Conservation (phyloP, 768 basidiomycete species). For the Tephrocybe sp. region DNA sequence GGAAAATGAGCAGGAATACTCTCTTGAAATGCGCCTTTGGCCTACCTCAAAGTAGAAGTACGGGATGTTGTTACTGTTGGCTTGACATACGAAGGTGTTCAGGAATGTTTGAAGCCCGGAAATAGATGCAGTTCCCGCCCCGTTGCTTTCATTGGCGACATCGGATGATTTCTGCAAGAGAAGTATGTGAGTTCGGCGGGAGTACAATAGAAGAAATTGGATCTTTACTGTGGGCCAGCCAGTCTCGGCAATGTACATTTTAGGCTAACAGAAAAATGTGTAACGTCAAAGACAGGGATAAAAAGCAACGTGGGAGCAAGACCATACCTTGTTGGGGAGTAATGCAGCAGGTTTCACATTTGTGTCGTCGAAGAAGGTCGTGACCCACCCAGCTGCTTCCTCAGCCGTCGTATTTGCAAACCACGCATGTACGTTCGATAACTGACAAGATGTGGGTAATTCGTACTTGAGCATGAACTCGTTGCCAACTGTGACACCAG, state of each 20-base stretch:
- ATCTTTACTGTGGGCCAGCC: slow-evolving; percentile 67
- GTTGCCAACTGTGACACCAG: slow-evolving; percentile 87
- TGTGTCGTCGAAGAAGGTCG: slow-evolving; percentile 66
- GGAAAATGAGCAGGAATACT: not conserved
- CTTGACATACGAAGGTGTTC: slow-evolving; percentile 85
- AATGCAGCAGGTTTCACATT: slow-evolving; percentile 59
- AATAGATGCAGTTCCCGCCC: slow-evolving; percentile 59
- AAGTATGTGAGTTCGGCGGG: not conserved
- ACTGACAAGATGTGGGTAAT: slow-evolving; percentile 30
- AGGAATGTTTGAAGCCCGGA: slow-evolving; percentile 74
- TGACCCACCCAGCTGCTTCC: slow-evolving; percentile 82
- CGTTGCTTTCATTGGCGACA: slow-evolving; percentile 55
- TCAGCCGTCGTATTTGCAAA: slow-evolving; percentile 76
- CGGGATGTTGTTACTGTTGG: slow-evolving; percentile 69
- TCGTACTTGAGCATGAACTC: slow-evolving; percentile 79
- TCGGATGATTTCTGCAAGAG: slow-evolving; percentile 52
- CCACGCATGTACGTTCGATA: slow-evolving; percentile 95
- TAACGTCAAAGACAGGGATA: too few relatives aligned
- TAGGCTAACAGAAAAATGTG: slow-evolving; percentile 36
- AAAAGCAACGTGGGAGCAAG: not conserved
- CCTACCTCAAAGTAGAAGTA: slow-evolving; percentile 86
- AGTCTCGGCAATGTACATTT: slow-evolving; percentile 92
- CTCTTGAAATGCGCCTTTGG: not conserved
- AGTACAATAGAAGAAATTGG: not conserved
- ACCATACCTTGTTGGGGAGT: slow-evolving; percentile 55